These are phyloP conservation scores for Pseudonectria buxi DNA, from an alignment of 2,329 filamentous ascomycete genomes.

Conservation along the genomic window DNA sequence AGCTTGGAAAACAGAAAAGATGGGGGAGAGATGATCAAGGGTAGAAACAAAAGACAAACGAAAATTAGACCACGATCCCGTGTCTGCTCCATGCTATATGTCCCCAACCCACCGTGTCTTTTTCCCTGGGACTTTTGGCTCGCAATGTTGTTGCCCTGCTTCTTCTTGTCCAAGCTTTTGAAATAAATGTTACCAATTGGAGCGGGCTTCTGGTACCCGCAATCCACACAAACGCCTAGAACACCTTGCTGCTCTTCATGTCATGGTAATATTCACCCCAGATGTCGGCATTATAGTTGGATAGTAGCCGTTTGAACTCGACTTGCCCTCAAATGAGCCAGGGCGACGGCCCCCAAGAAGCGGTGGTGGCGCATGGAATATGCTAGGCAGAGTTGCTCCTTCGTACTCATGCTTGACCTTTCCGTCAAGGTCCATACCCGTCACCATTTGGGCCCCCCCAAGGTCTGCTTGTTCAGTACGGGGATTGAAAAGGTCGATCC, in stretches of 20 bases:
- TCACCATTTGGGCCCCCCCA: conserved; percentile 25
- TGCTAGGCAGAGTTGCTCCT: conserved; percentile 36
- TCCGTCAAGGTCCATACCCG: conserved; percentile 22
- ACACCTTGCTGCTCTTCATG: conserved; percentile 9
- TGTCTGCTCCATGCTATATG: too few species aligned
- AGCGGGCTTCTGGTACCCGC: not conserved
- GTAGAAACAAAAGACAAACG: too few species aligned
- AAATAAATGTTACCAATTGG: not conserved
- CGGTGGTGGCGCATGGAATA: conserved; percentile 37
- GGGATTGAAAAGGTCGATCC: conserved; percentile 45
- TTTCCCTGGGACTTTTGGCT: too few species aligned
- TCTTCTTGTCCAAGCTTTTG: too few species aligned
- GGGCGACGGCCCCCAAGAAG: conserved; percentile 31
- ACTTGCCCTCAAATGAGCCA: conserved; percentile 47
- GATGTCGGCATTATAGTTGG: conserved; percentile 43
- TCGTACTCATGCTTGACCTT: conserved; percentile 48
- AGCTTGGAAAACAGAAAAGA: too few species aligned
- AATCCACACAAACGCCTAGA: not conserved
- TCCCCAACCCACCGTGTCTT: too few species aligned
- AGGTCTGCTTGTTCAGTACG: conserved; percentile 31
- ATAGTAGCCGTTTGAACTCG: conserved; percentile 46
- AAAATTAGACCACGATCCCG: too few species aligned
- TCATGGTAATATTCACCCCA: conserved; percentile 38
- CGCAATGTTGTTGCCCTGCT: too few species aligned
- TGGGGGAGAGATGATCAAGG: too few species aligned